These are phyloP conservation scores for Bidens hawaiensis DNA, from an alignment of 140 eudicot genomes.

Conservation along the genomic window DNA sequence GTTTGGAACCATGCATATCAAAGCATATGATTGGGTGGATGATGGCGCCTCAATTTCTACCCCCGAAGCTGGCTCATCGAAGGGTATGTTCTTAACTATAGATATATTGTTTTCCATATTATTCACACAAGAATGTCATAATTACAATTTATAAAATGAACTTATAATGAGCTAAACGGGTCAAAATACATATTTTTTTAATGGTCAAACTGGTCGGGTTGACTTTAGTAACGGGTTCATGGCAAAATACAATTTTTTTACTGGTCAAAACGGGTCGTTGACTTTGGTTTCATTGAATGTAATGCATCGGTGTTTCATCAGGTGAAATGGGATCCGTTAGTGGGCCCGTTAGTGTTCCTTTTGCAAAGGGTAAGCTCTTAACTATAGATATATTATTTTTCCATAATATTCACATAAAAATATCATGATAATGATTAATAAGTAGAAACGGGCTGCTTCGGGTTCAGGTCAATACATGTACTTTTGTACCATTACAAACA, in stretches of 20 bases:
- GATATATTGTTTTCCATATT: not conserved
- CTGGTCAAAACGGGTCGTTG: not conserved
- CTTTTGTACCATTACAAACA: no score
- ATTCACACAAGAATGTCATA: not conserved
- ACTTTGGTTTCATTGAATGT: no score
- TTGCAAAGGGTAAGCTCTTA: no score
- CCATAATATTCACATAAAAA: no score
- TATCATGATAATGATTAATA: no score
- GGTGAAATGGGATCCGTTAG: no score
- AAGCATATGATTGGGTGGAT: constrained; percentile 77
- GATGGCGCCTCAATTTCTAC: constrained; percentile 14
- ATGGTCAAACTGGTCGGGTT: not conserved
- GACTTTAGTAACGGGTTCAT: not conserved
- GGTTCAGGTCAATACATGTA: no score
- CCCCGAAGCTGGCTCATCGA: constrained; percentile 22
- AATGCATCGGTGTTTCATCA: no score
- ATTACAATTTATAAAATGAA: not conserved
- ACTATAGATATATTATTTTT: no score
- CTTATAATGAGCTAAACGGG: not conserved
- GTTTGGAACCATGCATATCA: constrained; percentile 83
- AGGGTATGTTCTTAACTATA: constrained; percentile 27
- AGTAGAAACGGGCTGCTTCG: no score
- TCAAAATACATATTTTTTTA: not conserved
- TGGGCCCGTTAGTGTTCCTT: no score
- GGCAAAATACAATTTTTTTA: not conserved